These are phyloP conservation scores for Tylopilus vinaceipallidus DNA, from an alignment of 768 basidiomycete genomes.

Conservation along the genomic window DNA sequence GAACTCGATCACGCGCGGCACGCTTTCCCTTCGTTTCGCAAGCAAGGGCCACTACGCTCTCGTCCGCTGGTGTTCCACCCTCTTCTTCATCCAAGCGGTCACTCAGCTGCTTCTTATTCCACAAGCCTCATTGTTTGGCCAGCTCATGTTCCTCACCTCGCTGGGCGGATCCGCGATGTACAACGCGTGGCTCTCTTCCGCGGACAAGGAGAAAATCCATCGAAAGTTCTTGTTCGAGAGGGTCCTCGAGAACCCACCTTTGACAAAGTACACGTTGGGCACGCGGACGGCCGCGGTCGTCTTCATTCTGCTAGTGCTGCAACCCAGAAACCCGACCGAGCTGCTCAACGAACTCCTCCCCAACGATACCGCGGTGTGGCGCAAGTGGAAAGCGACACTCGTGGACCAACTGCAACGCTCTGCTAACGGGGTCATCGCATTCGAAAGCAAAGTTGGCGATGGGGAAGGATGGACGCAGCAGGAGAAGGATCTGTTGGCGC, in stretches of 20 bases:
- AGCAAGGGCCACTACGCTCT: conserved; percentile 8
- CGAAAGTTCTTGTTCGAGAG: conserved; percentile 12
- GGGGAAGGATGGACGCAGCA: conserved; percentile 6
- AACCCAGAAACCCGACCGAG: background rate
- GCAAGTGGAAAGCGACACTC: conserved; percentile 15
- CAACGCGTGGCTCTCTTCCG: conserved; percentile 21
- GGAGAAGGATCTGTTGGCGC: conserved; percentile 7
- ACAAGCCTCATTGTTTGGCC: conserved; percentile 29
- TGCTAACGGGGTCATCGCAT: background rate
- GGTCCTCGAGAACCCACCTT: conserved; percentile 8
- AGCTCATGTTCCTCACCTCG: conserved; percentile 29
- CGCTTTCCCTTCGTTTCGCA: conserved; percentile 17
- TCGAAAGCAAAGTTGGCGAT: background rate
- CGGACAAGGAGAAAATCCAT: conserved; percentile 30
- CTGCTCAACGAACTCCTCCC: conserved; percentile 18
- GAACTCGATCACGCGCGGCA: conserved; percentile 28
- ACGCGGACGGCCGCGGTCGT: conserved; percentile 19
- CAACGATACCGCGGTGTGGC: conserved; percentile 24
- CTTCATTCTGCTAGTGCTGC: conserved; percentile 14
- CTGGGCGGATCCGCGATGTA: conserved; percentile 28
- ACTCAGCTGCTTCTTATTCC: conserved; percentile 32
- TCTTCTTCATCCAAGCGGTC: conserved; percentile 25
- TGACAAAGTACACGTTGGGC: conserved; percentile 16
- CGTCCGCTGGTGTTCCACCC: conserved; percentile 22
- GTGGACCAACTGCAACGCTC: background rate